Percentiles rank a stretch among this genome's conserved stretches.
Evolutionary conservation across 2,329 filamentous ascomycete genomes (phyloP).

Genomic region (Plenodomus tracheiphilus): DNA sequence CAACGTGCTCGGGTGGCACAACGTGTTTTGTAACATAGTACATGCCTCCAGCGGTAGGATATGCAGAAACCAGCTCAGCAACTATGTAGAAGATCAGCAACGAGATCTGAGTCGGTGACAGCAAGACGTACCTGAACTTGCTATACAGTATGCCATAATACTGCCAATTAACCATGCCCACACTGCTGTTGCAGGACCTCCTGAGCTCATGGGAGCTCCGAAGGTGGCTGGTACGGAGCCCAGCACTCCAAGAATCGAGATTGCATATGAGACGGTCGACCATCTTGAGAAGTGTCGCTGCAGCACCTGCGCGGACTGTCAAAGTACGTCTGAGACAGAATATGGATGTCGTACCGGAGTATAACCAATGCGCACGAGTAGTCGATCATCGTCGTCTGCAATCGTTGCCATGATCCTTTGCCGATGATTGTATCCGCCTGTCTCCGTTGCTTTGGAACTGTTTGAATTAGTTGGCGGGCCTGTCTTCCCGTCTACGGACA

Average conservation of each 20-base stretch:
- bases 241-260: conserved; percentile 66
- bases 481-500: conserved; percentile 12
- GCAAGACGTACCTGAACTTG: conserved; percentile 55
- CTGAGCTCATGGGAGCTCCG: conserved; percentile 60
- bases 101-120: not conserved
- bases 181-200: conserved; percentile 65
- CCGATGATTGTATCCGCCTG: conserved; percentile 14
- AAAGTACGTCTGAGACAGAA: conserved; percentile 6
- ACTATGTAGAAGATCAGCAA: conserved; percentile 45
- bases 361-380: conserved; percentile 65
- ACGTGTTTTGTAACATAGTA: conserved; percentile 70
- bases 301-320: conserved; percentile 54
- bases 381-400: conserved; percentile 61
- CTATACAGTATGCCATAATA: conserved; percentile 66
- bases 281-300: conserved; percentile 67
- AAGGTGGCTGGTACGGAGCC: conserved; percentile 69
- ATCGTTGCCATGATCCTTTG: conserved; percentile 52
- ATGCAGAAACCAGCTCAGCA: conserved; percentile 67
- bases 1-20: conserved; percentile 62
- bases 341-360: conserved; percentile 55
- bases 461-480: conserved; percentile 23
- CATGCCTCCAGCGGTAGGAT: conserved; percentile 69
- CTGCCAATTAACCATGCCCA: conserved; percentile 69
- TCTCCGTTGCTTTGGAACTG: conserved; percentile 30
- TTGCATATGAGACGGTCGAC: conserved; percentile 68